Percentiles rank a stretch among this genome's conserved stretches.
phyloP scores from a whole-genome alignment of 768 basidiomycete species.

The Panaeolus cyanescens region DNA sequence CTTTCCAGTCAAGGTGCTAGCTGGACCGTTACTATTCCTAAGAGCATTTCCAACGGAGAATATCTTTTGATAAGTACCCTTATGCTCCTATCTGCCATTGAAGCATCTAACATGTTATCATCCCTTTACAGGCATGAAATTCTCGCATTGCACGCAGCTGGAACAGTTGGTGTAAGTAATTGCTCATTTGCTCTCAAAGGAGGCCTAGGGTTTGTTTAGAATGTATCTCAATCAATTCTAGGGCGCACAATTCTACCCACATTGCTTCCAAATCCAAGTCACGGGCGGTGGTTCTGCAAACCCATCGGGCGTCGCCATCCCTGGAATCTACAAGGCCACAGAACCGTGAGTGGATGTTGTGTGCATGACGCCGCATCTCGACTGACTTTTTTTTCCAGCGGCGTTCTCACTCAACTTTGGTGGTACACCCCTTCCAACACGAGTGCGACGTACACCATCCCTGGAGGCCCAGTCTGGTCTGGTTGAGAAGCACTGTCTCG shows the following conservation, averaged over 20 bases:
- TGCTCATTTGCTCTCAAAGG: too few species aligned
- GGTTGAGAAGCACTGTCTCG: background rate
- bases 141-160: background rate
- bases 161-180: background rate
- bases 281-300: conserved; percentile 32
- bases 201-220: too few species aligned
- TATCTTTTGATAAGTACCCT: conserved; percentile 25
- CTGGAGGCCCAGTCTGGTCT: conserved; percentile 9
- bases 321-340: conserved; percentile 33
- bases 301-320: conserved; percentile 34
- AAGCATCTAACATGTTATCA: background rate
- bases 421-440: conserved; percentile 16
- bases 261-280: conserved; percentile 36
- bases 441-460: conserved; percentile 13
- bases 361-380: background rate
- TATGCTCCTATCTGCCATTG: background rate
- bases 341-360: conserved; percentile 22
- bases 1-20: conserved; percentile 29
- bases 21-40: conserved; percentile 30
- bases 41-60: conserved; percentile 34
- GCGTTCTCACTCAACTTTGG: conserved; percentile 18
- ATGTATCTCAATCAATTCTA: background rate
- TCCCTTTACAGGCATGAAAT: background rate
- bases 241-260: conserved; percentile 38
- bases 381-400: background rate